Evolutionary conservation across 768 basidiomycete species (phyloP).

Genomic region (Dioszegia hungarica): DNA sequence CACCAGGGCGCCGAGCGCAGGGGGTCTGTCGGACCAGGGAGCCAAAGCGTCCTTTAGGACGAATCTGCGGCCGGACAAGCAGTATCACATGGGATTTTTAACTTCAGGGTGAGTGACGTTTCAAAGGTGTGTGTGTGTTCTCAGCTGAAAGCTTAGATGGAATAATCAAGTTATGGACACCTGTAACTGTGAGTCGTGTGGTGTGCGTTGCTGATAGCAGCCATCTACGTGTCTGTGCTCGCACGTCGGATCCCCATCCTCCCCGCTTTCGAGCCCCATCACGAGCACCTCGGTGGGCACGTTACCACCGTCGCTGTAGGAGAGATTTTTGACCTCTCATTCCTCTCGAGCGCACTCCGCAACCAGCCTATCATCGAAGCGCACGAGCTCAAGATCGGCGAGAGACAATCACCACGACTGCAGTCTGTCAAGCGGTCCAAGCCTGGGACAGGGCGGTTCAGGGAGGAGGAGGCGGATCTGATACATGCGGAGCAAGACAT

Average conservation of each 20-base stretch:
- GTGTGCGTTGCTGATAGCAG: neutral
- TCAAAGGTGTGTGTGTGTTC: neutral
- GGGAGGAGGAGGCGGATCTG: neutral
- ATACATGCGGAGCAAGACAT: neutral
- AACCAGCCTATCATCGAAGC: constrained; percentile 8
- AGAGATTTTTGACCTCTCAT: constrained; percentile 10
- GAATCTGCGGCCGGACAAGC: constrained; percentile 3
- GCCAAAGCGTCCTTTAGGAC: constrained; percentile 8
- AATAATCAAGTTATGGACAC: constrained; percentile 9
- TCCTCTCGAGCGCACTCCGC: neutral
- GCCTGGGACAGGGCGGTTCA: neutral
- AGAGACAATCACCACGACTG: neutral
- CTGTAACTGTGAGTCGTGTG: neutral
- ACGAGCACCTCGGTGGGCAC: constrained; percentile 1
- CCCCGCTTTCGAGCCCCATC: neutral
- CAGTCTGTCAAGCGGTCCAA: neutral
- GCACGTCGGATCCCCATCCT: constrained; percentile 7
- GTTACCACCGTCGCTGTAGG: neutral
- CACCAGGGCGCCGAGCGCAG: neutral
- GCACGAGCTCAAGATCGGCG: constrained; percentile 9
- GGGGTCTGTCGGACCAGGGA: neutral
- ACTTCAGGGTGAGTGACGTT: neutral
- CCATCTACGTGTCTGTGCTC: neutral
- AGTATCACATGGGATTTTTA: neutral
- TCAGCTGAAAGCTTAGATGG: neutral